Evolutionary conservation across 192 early-diverging fungal species (phyloP).

Genomic region (Borealophlyctis nickersoniae): DNA sequence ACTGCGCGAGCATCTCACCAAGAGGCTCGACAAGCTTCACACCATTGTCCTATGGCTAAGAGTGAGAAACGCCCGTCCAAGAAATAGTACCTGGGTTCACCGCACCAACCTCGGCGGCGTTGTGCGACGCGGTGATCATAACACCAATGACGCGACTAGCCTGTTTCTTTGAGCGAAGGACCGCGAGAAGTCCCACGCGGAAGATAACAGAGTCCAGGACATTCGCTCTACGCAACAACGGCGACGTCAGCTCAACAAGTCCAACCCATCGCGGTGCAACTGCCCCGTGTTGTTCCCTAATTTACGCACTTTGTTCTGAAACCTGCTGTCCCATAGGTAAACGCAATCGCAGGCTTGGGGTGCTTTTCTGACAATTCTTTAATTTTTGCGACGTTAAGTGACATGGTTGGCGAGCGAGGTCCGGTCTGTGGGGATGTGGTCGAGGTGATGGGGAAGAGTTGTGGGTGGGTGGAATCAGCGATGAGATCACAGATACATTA

Average conservation of each 20-base stretch:
- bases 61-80: not conserved
- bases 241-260: not conserved
- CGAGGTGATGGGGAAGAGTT: no score
- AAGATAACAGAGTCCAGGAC: constrained; percentile 92
- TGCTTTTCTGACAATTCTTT: constrained; percentile 42
- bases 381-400: not conserved
- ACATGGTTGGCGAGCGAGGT: no score
- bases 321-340: constrained; percentile 94
- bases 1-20: constrained; percentile 97
- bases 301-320: constrained; percentile 85
- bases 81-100: not conserved
- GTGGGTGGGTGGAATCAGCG: no score
- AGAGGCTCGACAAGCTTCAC: constrained; percentile 97
- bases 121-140: constrained; percentile 99
- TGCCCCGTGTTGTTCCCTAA: not conserved
- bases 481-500: no score
- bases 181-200: constrained; percentile 85
- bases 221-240: constrained; percentile 55
- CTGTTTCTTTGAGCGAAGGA: constrained; percentile 85
- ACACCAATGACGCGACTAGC: constrained; percentile 83
- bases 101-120: constrained; percentile 71
- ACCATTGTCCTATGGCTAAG: constrained; percentile 93
- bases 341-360: constrained; percentile 65
- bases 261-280: not conserved
- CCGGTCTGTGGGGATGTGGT: no score